Evolutionary conservation across 345 rosid genomes (phyloP).

Genomic region (Erysimum cheiranthoides): DNA sequence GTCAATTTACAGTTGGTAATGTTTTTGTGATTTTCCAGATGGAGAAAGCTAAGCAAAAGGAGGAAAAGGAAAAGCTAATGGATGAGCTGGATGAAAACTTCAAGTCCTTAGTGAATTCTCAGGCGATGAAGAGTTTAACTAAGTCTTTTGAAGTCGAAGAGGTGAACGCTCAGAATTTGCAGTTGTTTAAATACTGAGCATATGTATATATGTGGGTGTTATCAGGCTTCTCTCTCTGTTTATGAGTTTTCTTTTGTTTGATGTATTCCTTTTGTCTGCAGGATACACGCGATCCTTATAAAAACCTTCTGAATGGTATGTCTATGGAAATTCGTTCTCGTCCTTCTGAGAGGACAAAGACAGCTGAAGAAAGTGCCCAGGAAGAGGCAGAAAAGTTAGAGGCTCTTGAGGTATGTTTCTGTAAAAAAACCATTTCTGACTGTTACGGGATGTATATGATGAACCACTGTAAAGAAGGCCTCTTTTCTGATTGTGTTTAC

Average conservation of each 20-base stretch:
- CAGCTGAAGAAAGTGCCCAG: conserved; percentile 98
- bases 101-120: conserved; percentile 67
- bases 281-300: conserved; percentile 68
- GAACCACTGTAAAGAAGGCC: neutral
- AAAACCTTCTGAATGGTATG: conserved; percentile 62
- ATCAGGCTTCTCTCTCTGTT: neutral
- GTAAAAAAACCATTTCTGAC: neutral
- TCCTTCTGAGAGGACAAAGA: conserved; percentile 85
- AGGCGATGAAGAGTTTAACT: conserved; percentile 62
- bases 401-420: conserved; percentile 71
- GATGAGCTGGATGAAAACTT: conserved; percentile 80
- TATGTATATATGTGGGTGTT: conserved; percentile 6
- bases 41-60: conserved; percentile 85
- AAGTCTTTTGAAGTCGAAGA: conserved; percentile 47
- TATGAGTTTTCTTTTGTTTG: conserved; percentile 26
- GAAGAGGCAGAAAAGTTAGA: conserved; percentile 81
- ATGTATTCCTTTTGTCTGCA: conserved; percentile 32
- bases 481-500: conserved; percentile 20
- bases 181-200: conserved; percentile 3
- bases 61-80: conserved; percentile 78
- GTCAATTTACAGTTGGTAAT: conserved; percentile 22
- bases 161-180: conserved; percentile 21
- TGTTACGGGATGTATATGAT: conserved; percentile 8
- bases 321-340: conserved; percentile 74
- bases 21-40: conserved; percentile 55